These are phyloP conservation scores for Pichia sp. DNA, from an alignment of 1,139 yeast genomes.

Conservation along the genomic window DNA sequence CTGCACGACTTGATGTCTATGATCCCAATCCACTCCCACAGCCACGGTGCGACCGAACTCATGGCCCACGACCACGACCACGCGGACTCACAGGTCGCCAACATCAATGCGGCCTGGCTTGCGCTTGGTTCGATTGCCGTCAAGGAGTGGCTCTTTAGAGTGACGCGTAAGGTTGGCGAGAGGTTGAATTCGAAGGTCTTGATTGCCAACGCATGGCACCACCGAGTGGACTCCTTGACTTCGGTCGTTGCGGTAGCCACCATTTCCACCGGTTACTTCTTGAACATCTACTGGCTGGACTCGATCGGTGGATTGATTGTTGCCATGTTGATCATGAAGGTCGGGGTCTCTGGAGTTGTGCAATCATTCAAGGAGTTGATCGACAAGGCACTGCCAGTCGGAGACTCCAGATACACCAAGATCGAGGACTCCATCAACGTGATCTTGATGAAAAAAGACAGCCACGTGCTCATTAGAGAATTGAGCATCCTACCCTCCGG, in stretches of 20 bases:
- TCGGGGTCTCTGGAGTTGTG: conserved; percentile 74
- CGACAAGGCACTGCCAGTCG: conserved; percentile 49
- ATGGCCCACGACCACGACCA: conserved; percentile 21
- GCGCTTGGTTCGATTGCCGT: conserved; percentile 83
- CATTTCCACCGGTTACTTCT: conserved; percentile 77
- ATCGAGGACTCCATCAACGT: conserved; percentile 38
- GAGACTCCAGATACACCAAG: conserved; percentile 39
- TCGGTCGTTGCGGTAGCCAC: conserved; percentile 87
- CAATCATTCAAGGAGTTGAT: conserved; percentile 70
- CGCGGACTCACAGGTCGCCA: conserved; percentile 27
- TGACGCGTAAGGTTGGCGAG: conserved; percentile 75
- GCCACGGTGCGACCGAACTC: conserved; percentile 32
- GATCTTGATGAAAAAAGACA: conserved; percentile 35
- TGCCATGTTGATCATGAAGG: conserved; percentile 72
- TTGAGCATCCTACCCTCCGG: conserved; percentile 64
- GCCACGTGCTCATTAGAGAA: conserved; percentile 37
- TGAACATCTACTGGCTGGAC: conserved; percentile 79
- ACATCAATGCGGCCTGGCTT: conserved; percentile 92
- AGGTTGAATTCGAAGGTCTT: conserved; percentile 80
- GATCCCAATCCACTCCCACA: conserved; percentile 50
- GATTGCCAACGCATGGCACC: conserved; percentile 98
- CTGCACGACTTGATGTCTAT: conserved; percentile 42
- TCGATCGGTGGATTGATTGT: conserved; percentile 88
- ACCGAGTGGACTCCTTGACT: conserved; percentile 87
- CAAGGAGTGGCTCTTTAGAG: conserved; percentile 81